phyloP scores from a whole-genome alignment of 2,329 filamentous ascomycete genomes.

The Teratosphaeria zuluensis region DNA sequence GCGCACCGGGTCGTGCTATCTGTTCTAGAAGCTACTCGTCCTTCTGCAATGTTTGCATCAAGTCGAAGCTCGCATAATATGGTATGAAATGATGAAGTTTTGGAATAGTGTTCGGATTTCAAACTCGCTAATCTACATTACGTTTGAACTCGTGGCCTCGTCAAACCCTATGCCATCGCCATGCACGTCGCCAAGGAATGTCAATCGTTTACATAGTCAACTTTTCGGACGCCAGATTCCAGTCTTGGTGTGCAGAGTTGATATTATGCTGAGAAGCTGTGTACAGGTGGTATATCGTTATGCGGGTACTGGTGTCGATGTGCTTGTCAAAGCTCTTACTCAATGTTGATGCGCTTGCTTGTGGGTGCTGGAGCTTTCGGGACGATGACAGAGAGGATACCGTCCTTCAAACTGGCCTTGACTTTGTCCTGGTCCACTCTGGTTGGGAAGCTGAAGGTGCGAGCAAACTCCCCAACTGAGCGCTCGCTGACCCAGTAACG shows the following conservation, averaged over 20 bases:
- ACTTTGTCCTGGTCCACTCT: conserved; percentile 52
- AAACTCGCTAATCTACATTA: not conserved
- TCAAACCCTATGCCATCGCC: not conserved
- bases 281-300: not conserved
- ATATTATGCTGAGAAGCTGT: not conserved
- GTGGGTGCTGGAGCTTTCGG: conserved; percentile 44
- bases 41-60: not conserved
- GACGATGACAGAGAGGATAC: conserved; percentile 47
- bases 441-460: conserved; percentile 49
- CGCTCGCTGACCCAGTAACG: conserved; percentile 63
- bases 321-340: conserved; percentile 30
- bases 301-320: not conserved
- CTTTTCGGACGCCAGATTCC: not conserved
- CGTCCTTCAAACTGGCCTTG: conserved; percentile 51
- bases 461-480: conserved; percentile 49
- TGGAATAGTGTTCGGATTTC: not conserved
- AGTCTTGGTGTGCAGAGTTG: not conserved
- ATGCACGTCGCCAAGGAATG: not conserved
- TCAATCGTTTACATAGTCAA: not conserved
- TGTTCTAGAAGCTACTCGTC: not conserved
- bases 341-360: conserved; percentile 46
- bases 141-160: not conserved
- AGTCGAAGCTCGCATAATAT: not conserved
- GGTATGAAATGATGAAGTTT: not conserved
- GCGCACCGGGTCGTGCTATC: too few relatives aligned